Evolutionary conservation across 208 protist genomes (phyloP), one percentile per base, ranked within the genome.

Genomic region (Trypanosoma theileri): DNA sequence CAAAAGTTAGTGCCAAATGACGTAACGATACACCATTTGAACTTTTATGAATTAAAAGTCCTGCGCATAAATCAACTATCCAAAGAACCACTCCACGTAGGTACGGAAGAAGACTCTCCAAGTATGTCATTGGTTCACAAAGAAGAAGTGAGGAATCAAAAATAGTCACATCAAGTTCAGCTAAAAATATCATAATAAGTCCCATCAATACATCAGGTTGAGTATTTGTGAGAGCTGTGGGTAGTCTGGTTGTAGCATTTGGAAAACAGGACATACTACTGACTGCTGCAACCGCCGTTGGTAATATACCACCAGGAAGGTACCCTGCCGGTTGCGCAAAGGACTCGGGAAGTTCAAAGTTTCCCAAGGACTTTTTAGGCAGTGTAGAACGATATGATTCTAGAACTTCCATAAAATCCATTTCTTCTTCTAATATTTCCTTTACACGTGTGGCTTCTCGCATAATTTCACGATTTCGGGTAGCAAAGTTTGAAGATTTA

Each of bases 1-100:
- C 81, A 70, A 95, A 93, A 11, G 90, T 93, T 55, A 95, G 64
- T 22, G 87, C 82, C 7, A 95, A 72, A 19, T 70, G 75, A 21
- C 90, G 73, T 41, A 77, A 75, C 13, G 81, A 92, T n/a, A 74
- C 72, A 21, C 82, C 90, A 70, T 93, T 95, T 48, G 72, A 65
- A 7, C 57, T 69, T 21, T 69, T 74, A 69, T 95, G 90, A 24
- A 75, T 59, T 42, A 95, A 69, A 22, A 95, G 67, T 7, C 78
- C 86, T 58, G 78, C 85, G 71, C 81, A 91, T 42, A 93, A 66
- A 59, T 93, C 90, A 9, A 91, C 40, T 26, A 91, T 73, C 81
- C 80, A 95, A 50, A 90, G 31, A 42, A 95, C 52, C 8, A 95
- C 71, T 9, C 89, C 89, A 1, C 77, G 82, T 51, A 82, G 66